A percentile compares a stretch with the other conserved stretches of the same genome.
Conservation (phyloP, 2,329 filamentous ascomycete genomes). For the Stagonosporopsis vannaccii region DNA sequence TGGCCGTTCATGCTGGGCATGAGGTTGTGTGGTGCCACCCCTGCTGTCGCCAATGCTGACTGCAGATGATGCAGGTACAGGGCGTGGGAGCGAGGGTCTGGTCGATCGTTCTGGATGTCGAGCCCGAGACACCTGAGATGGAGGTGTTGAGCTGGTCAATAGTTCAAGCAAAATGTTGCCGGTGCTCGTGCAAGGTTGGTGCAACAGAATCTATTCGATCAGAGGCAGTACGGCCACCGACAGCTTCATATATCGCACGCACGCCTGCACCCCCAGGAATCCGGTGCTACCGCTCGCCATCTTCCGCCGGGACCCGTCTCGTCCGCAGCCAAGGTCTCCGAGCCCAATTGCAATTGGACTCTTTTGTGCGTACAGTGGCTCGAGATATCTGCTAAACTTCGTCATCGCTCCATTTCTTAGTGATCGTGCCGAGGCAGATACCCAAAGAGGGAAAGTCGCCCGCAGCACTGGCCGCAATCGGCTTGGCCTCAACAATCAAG, state of each 20-base stretch:
- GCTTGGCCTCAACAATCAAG: background rate
- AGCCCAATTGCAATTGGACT: conserved; percentile 3
- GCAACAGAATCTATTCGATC: background rate
- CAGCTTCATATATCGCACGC: conserved; percentile 7
- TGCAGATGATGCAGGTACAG: conserved; percentile 5
- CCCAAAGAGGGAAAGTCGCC: background rate
- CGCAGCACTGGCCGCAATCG: conserved; percentile 9
- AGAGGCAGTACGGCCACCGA: background rate
- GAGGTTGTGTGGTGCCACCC: background rate
- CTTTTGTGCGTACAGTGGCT: background rate
- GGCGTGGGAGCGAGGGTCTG: background rate
- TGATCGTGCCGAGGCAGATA: conserved; percentile 3
- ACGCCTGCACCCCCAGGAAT: background rate
- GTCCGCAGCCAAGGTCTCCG: conserved; percentile 17
- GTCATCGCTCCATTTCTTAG: conserved; percentile 13
- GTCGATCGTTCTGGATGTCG: background rate
- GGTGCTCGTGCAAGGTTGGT: background rate
- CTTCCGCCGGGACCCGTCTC: background rate
- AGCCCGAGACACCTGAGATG: background rate
- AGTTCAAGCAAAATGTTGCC: background rate
- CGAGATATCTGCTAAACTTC: background rate
- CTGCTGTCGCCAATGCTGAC: conserved; percentile 11
- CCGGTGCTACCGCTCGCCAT: background rate
- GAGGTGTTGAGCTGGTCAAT: background rate
- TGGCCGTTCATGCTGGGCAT: conserved; percentile 31